Evolutionary conservation across 169 alveolate genomes (phyloP).

Genomic region (Eimeria maxima): DNA sequence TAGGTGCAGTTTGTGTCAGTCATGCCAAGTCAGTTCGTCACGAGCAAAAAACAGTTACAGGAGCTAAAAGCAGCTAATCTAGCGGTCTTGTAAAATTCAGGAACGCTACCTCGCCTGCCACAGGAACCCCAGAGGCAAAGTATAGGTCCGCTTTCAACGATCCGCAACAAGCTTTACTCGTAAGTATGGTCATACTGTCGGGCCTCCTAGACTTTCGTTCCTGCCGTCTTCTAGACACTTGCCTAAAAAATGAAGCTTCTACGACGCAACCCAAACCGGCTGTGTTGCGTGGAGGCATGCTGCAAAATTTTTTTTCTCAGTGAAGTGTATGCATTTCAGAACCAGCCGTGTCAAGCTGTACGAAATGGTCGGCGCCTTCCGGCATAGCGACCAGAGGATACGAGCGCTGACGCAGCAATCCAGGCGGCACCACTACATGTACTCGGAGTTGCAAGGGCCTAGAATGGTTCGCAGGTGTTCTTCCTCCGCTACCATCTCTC

Average conservation of each 20-base stretch:
- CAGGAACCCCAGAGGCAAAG: conserved; percentile 70
- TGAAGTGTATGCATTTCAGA: conserved; percentile 26
- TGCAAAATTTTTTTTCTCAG: background rate
- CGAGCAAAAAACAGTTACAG: background rate
- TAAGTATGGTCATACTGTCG: background rate
- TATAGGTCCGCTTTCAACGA: conserved; percentile 29
- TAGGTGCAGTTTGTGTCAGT: background rate
- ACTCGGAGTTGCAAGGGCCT: conserved; percentile 45
- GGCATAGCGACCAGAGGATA: conserved; percentile 26
- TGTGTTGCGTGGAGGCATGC: too few species aligned
- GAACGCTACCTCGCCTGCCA: conserved; percentile 51
- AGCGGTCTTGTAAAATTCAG: background rate
- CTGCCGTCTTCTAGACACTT: background rate
- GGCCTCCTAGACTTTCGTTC: too few species aligned
- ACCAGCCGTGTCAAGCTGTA: conserved; percentile 56
- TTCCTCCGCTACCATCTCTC: background rate
- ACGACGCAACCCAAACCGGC: background rate
- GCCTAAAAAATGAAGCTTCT: background rate
- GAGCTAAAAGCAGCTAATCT: background rate
- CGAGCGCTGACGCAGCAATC: conserved; percentile 31
- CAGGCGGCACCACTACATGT: conserved; percentile 60
- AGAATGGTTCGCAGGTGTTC: conserved; percentile 24
- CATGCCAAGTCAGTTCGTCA: background rate
- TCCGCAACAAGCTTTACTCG: conserved; percentile 39
- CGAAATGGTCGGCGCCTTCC: conserved; percentile 57